phyloP scores from a whole-genome alignment of 2,329 filamentous ascomycete genomes.

The Cladobotryum mycophilum region DNA sequence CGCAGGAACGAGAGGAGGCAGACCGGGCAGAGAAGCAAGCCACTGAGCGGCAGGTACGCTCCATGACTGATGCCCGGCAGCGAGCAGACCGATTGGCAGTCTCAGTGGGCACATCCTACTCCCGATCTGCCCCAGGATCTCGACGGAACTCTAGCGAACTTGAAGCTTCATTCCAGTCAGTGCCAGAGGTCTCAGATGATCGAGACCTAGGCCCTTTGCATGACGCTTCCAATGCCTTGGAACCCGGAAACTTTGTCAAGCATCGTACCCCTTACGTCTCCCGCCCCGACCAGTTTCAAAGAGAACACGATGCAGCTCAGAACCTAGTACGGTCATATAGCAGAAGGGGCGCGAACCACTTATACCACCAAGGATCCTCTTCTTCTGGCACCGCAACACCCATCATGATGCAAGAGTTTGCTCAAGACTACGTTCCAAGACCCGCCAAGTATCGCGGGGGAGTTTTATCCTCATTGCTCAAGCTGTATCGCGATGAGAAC shows the following conservation, averaged over 20 bases:
- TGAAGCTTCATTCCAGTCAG: slow-evolving; percentile 26
- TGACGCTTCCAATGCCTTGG: slow-evolving; percentile 14
- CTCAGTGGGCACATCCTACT: slow-evolving; percentile 26
- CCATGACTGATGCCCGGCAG: slow-evolving; percentile 34
- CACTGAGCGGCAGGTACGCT: slow-evolving; percentile 32
- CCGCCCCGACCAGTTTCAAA: slow-evolving; percentile 15
- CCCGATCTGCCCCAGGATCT: slow-evolving; percentile 31
- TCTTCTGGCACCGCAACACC: slow-evolving; percentile 34
- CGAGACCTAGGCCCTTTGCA: slow-evolving; percentile 12
- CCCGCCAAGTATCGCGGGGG: slow-evolving; percentile 66
- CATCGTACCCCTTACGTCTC: slow-evolving; percentile 18
- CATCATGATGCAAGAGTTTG: slow-evolving; percentile 42
- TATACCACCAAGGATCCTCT: slow-evolving; percentile 24
- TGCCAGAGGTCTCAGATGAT: slow-evolving; percentile 27
- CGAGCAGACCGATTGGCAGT: slow-evolving; percentile 34
- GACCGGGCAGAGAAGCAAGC: slow-evolving; percentile 33
- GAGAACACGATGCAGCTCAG: slow-evolving; percentile 26
- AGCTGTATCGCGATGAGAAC: slow-evolving; percentile 54
- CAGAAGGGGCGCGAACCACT: slow-evolving; percentile 23
- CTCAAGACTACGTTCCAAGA: slow-evolving; percentile 53
- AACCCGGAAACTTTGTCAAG: slow-evolving; percentile 11
- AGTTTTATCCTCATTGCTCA: slow-evolving; percentile 65
- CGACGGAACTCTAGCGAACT: slow-evolving; percentile 30
- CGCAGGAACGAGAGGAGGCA: slow-evolving; percentile 33
- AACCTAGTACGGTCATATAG: slow-evolving; percentile 30